Percentiles rank a stretch among this genome's conserved stretches.
phyloP scores from a whole-genome alignment of 305 asterid species.

The Petunia hybrid region DNA sequence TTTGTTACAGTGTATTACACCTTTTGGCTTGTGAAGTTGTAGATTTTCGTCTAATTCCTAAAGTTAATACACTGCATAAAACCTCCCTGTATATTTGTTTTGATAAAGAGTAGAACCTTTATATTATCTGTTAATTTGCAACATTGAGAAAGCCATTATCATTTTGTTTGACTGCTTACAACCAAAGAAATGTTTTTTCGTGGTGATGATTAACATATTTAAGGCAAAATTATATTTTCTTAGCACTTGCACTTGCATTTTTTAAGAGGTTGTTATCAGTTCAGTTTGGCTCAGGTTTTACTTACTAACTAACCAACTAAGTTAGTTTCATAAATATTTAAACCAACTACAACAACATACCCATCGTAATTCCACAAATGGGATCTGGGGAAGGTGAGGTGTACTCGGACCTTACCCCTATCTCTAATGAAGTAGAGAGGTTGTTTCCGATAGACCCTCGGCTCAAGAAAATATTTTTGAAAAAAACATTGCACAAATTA shows the following conservation, averaged over 20 bases:
- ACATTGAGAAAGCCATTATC: neutral
- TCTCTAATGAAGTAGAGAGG: no score
- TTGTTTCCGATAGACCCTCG: no score
- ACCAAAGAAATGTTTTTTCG: neutral
- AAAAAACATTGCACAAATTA: no score
- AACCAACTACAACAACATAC: neutral
- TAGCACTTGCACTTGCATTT: neutral
- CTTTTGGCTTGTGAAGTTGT: neutral
- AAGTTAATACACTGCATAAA: slow-evolving; percentile 6
- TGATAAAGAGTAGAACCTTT: neutral
- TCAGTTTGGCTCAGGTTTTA: neutral
- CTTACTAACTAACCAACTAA: slow-evolving; percentile 7
- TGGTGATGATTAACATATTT: neutral
- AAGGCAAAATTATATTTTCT: neutral
- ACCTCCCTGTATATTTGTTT: neutral
- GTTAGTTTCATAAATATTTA: neutral
- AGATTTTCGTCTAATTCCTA: slow-evolving; percentile 6
- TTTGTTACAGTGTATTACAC: neutral
- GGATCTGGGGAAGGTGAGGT: no score
- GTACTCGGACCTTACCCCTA: no score
- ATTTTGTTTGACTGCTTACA: neutral
- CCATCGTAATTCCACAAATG: no score
- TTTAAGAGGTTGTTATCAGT: neutral
- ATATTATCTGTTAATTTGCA: neutral
- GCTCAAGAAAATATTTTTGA: no score